phyloP scores from a whole-genome alignment of 2,329 filamentous ascomycete species.

The Thelonectria rubi region DNA sequence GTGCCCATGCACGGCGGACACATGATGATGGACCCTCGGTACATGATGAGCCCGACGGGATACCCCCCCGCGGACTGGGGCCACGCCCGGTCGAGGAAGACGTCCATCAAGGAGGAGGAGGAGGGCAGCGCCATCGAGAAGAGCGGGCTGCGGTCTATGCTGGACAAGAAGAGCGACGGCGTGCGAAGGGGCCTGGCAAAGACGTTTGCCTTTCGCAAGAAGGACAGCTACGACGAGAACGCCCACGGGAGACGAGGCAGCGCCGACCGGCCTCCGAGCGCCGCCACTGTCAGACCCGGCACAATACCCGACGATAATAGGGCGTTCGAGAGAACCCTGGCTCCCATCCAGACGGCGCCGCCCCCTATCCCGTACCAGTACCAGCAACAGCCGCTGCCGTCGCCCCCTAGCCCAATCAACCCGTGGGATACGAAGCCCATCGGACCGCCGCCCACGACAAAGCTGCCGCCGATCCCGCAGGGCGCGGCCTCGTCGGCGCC shows the following conservation, averaged over 20 bases:
- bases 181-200: constrained; percentile 63
- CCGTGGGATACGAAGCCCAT: constrained; percentile 33
- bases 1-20: constrained; percentile 16
- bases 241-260: constrained; percentile 25
- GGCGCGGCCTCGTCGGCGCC: constrained; percentile 36
- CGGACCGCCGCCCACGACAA: constrained; percentile 53
- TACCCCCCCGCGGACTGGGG: constrained; percentile 51
- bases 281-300: constrained; percentile 34
- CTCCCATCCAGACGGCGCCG: constrained; percentile 25
- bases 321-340: constrained; percentile 23
- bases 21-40: constrained; percentile 33
- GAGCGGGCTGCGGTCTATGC: constrained; percentile 59
- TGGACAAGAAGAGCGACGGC: constrained; percentile 66
- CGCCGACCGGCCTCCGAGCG: constrained; percentile 33
- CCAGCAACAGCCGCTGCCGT: constrained; percentile 30
- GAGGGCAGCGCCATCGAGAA: constrained; percentile 62
- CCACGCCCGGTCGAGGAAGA: constrained; percentile 54
- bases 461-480: constrained; percentile 54
- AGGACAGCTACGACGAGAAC: constrained; percentile 52
- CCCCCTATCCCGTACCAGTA: constrained; percentile 26
- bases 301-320: constrained; percentile 26
- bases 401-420: constrained; percentile 34
- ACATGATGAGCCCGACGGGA: constrained; percentile 42
- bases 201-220: constrained; percentile 60
- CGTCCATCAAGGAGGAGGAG: constrained; percentile 58